These are phyloP conservation scores for Cadophora luteo-olivacea DNA, from an alignment of 2,329 filamentous ascomycete species.

Conservation along the genomic window DNA sequence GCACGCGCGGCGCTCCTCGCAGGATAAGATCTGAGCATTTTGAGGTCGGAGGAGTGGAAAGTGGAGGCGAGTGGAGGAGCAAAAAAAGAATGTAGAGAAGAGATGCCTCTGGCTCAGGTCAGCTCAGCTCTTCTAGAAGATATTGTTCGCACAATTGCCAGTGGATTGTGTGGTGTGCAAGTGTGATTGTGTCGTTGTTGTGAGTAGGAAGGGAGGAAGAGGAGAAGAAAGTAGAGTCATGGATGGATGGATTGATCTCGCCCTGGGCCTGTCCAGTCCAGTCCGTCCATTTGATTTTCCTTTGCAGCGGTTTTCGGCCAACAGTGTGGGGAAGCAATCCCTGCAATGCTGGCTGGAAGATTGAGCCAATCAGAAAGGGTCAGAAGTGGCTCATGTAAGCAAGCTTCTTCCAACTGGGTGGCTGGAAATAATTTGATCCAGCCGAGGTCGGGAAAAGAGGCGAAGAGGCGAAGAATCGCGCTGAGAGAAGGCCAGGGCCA, in stretches of 20 bases:
- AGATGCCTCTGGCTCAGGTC: conserved; percentile 25
- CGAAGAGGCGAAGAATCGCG: neutral
- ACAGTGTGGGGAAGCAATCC: conserved; percentile 22
- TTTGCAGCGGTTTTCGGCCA: conserved; percentile 24
- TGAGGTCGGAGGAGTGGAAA: conserved; percentile 26
- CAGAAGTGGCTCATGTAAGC: neutral
- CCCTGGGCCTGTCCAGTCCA: neutral
- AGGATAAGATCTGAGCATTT: conserved; percentile 57
- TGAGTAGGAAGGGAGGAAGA: neutral
- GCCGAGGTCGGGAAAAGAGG: conserved; percentile 11
- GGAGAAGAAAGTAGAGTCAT: conserved; percentile 1
- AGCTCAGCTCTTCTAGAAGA: conserved; percentile 1
- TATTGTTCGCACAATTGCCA: conserved; percentile 15
- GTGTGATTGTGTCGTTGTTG: conserved; percentile 15
- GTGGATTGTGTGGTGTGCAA: neutral
- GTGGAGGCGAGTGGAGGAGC: conserved; percentile 15
- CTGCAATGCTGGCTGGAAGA: neutral
- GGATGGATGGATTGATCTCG: neutral
- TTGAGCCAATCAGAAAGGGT: neutral
- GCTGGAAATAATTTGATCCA: conserved; percentile 2
- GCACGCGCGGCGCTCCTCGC: conserved; percentile 55
- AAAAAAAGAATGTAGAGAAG: conserved; percentile 12
- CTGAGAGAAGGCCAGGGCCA: no score
- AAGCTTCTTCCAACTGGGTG: neutral
- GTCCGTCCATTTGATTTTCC: conserved; percentile 5